These are phyloP conservation scores for Puccinia horiana DNA, from an alignment of 1,284 basidiomycete genomes.

Conservation along the genomic window DNA sequence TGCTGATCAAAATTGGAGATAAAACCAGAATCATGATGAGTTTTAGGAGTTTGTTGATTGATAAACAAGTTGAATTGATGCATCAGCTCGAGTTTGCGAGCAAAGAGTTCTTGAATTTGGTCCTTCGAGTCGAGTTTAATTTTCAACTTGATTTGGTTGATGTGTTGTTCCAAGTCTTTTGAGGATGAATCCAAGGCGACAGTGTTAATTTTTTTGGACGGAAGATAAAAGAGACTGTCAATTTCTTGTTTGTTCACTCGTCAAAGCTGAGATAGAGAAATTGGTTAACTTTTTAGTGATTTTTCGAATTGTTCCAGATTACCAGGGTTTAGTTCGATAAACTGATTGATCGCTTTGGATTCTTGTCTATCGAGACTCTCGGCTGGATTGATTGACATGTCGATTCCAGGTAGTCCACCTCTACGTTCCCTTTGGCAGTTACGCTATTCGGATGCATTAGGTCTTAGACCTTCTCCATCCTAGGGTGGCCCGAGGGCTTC, in stretches of 20 bases:
- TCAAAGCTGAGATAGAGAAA: neutral
- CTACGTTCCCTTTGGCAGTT: too few species aligned
- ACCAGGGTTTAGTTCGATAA: neutral
- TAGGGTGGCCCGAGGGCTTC: too few species aligned
- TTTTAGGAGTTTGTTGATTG: neutral
- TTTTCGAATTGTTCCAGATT: neutral
- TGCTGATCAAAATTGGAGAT: conserved; percentile 14
- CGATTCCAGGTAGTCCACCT: too few species aligned
- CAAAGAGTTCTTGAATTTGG: neutral
- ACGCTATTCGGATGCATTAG: too few species aligned
- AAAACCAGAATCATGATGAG: neutral
- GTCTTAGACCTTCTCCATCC: too few species aligned
- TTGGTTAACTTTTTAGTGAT: neutral
- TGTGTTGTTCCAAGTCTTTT: neutral
- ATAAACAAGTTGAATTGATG: conserved; percentile 7
- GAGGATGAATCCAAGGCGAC: neutral
- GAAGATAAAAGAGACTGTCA: neutral
- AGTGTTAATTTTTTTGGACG: neutral
- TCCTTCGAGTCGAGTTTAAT: neutral
- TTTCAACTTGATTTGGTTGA: neutral
- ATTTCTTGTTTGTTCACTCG: neutral
- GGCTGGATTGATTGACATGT: too few species aligned
- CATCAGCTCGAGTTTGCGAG: neutral
- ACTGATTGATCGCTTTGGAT: neutral
- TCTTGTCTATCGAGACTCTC: too few species aligned